Evolutionary conservation across 2,329 filamentous ascomycete genomes (phyloP).

Genomic region (Chaetomium olivaceum): DNA sequence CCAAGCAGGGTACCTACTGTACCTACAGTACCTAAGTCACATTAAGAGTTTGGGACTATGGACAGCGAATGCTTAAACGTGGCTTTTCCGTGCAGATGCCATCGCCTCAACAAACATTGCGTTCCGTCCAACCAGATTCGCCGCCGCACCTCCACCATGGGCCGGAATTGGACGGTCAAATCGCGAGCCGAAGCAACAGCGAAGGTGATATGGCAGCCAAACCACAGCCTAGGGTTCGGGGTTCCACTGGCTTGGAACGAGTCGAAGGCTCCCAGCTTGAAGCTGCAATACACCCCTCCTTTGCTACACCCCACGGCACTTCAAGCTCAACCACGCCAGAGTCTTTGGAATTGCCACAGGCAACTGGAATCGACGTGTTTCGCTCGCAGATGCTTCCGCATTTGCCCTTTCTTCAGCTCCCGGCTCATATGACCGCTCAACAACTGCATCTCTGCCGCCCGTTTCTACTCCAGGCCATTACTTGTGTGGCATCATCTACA

Average conservation of each 20-base stretch:
- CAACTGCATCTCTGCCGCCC: neutral
- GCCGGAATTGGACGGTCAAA: neutral
- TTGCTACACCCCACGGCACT: neutral
- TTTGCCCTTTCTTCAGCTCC: neutral
- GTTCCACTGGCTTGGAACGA: neutral
- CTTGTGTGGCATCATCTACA: neutral
- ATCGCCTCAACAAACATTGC: conserved; percentile 8
- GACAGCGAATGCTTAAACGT: neutral
- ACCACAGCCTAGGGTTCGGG: neutral
- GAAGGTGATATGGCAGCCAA: neutral
- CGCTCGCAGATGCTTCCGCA: neutral
- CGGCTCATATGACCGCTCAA: neutral
- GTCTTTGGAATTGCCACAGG: neutral
- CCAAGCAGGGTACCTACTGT: too few relatives aligned
- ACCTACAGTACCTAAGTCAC: too few relatives aligned
- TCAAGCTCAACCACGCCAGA: neutral
- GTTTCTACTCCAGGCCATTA: neutral
- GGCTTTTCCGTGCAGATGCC: neutral
- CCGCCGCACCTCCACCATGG: neutral
- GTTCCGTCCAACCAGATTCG: neutral
- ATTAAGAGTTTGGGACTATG: neutral
- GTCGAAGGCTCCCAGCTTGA: neutral
- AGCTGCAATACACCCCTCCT: neutral
- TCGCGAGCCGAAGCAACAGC: too few relatives aligned
- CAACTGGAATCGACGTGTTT: neutral